Evolutionary conservation across 2,329 filamentous ascomycete species (phyloP).

Genomic region (Lachnellula hyalina): DNA sequence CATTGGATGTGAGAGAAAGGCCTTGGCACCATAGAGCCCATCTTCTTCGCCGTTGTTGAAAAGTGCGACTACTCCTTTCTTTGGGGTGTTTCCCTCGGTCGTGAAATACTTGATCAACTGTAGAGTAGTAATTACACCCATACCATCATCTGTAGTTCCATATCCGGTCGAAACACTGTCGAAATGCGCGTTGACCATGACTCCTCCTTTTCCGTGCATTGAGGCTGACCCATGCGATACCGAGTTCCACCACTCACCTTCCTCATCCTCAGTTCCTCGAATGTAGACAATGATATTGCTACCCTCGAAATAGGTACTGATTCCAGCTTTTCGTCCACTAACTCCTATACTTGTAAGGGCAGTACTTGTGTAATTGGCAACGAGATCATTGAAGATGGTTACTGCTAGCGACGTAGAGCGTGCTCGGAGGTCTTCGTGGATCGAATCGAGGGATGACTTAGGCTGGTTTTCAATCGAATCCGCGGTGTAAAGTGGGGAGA

Average conservation of each 20-base stretch:
- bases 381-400: slow-evolving; percentile 72
- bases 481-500: not conserved
- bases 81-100: slow-evolving; percentile 62
- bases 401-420: slow-evolving; percentile 36
- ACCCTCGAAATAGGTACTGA: slow-evolving; percentile 78
- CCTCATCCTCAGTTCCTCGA: slow-evolving; percentile 69
- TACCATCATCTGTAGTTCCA: slow-evolving; percentile 90
- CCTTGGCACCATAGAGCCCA: slow-evolving; percentile 78
- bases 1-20: slow-evolving; percentile 78
- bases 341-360: slow-evolving; percentile 36
- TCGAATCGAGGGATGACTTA: not conserved
- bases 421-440: slow-evolving; percentile 14
- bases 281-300: slow-evolving; percentile 92
- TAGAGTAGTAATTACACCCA: slow-evolving; percentile 80
- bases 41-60: slow-evolving; percentile 98
- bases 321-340: slow-evolving; percentile 30
- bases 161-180: slow-evolving; percentile 84
- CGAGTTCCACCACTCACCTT: slow-evolving; percentile 67
- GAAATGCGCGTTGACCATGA: slow-evolving; percentile 92
- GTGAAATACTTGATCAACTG: slow-evolving; percentile 88
- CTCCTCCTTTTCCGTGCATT: slow-evolving; percentile 61
- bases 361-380: slow-evolving; percentile 72
- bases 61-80: slow-evolving; percentile 73
- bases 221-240: slow-evolving; percentile 35
- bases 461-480: not conserved